A percentile compares a stretch with the other conserved stretches of the same genome.
Conservation (phyloP, 129 eudicot genomes). For the Calendula officinalis region DNA sequence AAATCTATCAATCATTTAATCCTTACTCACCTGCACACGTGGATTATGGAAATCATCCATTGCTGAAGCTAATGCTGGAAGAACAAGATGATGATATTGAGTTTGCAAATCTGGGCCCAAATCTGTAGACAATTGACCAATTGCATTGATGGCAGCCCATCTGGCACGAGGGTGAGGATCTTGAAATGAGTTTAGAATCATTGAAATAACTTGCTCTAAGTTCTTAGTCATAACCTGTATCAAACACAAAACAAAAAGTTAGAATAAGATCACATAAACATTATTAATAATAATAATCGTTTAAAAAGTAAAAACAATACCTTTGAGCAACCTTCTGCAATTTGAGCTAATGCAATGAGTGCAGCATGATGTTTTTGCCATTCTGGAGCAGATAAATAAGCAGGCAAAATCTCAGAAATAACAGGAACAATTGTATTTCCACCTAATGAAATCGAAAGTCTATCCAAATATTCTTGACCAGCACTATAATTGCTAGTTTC, state of each 20-base stretch:
- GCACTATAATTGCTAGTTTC: constrained; percentile 63
- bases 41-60: constrained; percentile 92
- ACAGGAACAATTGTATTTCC: constrained; percentile 70
- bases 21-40: constrained; percentile 74
- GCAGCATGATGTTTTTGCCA: constrained; percentile 75
- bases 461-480: constrained; percentile 74
- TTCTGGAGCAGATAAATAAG: constrained; percentile 56
- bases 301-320: constrained; percentile 25
- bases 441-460: constrained; percentile 62
- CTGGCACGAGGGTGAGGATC: constrained; percentile 90
- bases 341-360: constrained; percentile 67
- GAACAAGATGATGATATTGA: constrained; percentile 70
- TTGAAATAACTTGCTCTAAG: constrained; percentile 75
- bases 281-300: neutral
- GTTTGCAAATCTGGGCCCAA: constrained; percentile 92
- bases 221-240: constrained; percentile 74
- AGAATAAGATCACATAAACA: neutral
- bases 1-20: neutral
- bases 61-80: constrained; percentile 77
- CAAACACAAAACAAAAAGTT: neutral
- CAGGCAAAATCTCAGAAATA: constrained; percentile 59
- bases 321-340: constrained; percentile 77
- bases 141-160: constrained; percentile 94
- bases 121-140: constrained; percentile 92
- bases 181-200: constrained; percentile 86